Evolutionary conservation across 805 yeast genomes (phyloP).

Genomic region (Zygosaccharomyces lentus): DNA sequence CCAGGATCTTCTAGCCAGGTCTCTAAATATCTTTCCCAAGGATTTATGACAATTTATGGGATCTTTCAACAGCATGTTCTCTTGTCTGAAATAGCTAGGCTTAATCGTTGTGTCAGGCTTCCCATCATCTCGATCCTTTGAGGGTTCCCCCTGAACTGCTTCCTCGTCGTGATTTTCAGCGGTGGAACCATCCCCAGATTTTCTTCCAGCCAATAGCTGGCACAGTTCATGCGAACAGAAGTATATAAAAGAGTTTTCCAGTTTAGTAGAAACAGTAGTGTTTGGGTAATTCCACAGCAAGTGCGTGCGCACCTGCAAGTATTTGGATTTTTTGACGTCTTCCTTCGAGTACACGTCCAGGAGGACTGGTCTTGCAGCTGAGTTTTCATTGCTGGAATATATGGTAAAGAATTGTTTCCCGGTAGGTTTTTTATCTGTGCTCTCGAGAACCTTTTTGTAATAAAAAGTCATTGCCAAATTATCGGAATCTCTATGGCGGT

Average conservation of each 20-base stretch:
- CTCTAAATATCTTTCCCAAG: conserved; percentile 68
- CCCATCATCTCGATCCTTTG: conserved; percentile 1
- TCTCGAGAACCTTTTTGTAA: conserved; percentile 69
- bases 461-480: conserved; percentile 74
- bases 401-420: conserved; percentile 60
- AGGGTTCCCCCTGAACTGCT: not conserved
- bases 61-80: conserved; percentile 25
- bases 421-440: conserved; percentile 66
- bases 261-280: conserved; percentile 67
- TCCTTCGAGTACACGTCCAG: conserved; percentile 70
- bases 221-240: conserved; percentile 55
- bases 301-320: conserved; percentile 74
- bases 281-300: conserved; percentile 86
- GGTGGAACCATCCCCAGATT: conserved; percentile 11
- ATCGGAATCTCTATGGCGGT: conserved; percentile 61
- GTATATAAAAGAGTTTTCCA: conserved; percentile 70
- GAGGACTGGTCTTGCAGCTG: conserved; percentile 39
- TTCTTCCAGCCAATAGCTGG: conserved; percentile 42
- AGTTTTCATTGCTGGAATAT: conserved; percentile 47
- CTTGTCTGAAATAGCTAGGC: conserved; percentile 32
- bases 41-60: conserved; percentile 41
- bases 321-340: conserved; percentile 65
- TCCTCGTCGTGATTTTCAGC: conserved; percentile 7
- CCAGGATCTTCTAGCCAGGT: conserved; percentile 91
- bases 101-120: conserved; percentile 20